Base-by-base conservation (phyloP, 106 monocot genomes). In the Platanthera guangdongensis region DNA sequence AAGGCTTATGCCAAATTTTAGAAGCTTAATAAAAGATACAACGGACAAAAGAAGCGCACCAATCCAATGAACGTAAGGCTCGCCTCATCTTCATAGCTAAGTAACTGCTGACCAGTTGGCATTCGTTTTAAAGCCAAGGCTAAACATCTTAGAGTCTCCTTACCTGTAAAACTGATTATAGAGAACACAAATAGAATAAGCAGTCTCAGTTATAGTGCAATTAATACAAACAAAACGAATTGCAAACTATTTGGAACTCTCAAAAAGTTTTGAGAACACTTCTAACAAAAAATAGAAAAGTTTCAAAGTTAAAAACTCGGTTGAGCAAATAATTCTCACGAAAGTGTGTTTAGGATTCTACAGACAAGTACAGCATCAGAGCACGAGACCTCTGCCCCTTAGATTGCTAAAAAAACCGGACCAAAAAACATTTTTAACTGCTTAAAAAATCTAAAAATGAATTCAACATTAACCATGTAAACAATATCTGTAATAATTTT, bases 21-120 rank as follows among this genome's bases (percentile, higher is more conserved):
- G 47, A 70, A 70, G 16, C 8, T 48, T 4, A 47, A 18, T 1
- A 48, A 70, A 70, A 13, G 47, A 70, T 70, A 7, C 32, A 10
- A 78, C 15, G 14, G 47, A 69, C 45, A 67, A 46, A 75, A 50
- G 47, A 55, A 25, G 47, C 77, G 68, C 85, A 92, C 99, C 92
- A 99, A 71, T 70, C 99, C 99, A 80, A 99, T 99, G 71, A 99
- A 99, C 81, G 99, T 99, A 71, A 99, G 94, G 72, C 90, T 90
- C n/a, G 90, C 64, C 76, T 99, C 99, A 84, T 99, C 94, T 68
- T 90, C 90, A 81, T 89, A 79, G 75, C 78, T 85, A 68, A 99
- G 88, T 51, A 84, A 81, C 59, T 94, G 99, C 71, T 90, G 92
- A 65, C 90, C 94, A 68, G 74, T 51, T 9, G 94, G 94, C 94